Evolutionary conservation across 441 rosid species (phyloP).

Genomic region (Jatropha podagrica): DNA sequence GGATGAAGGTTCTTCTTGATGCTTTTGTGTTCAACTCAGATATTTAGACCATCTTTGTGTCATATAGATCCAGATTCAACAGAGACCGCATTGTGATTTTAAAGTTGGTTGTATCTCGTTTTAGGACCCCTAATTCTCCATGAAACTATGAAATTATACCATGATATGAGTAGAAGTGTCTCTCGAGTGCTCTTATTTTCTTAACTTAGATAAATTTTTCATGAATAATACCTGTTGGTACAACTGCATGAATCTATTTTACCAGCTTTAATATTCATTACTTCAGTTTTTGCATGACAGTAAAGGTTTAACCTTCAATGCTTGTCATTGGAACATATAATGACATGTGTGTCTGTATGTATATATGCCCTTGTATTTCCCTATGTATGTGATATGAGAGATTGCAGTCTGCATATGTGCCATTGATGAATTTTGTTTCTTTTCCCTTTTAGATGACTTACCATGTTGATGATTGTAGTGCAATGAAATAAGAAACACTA

Average conservation of each 20-base stretch:
- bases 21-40: not conserved
- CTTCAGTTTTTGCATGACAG: not conserved
- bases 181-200: not conserved
- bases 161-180: not conserved
- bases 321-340: not conserved
- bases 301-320: not conserved
- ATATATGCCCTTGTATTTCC: not conserved
- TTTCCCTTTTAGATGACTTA: not conserved
- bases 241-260: too few relatives aligned
- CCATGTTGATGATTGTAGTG: conserved; percentile 41
- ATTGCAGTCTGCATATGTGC: not conserved
- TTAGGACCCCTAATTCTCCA: not conserved
- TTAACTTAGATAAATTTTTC: not conserved
- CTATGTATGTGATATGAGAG: not conserved
- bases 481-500: conserved; percentile 69
- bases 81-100: not conserved
- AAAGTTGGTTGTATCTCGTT: not conserved
- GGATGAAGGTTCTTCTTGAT: not conserved
- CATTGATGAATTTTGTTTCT: not conserved
- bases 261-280: not conserved
- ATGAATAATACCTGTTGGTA: not conserved
- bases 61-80: not conserved
- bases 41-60: not conserved
- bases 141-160: not conserved
- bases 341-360: not conserved